These are phyloP conservation scores for Fusarium mundagurra DNA, from an alignment of 2,329 filamentous ascomycete genomes.

Conservation along the genomic window DNA sequence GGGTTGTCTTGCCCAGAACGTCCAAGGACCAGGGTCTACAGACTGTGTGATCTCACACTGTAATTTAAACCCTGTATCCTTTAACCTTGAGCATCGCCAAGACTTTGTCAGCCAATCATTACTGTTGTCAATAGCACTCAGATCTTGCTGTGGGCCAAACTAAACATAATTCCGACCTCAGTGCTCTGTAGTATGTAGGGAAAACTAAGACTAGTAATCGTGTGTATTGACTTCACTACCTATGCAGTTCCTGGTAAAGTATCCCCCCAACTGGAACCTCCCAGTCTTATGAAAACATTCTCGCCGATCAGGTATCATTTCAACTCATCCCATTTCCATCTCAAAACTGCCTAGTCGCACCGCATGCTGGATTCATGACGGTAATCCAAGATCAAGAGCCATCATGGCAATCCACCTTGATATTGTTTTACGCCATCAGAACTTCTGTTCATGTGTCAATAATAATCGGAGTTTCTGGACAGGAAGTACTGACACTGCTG, in stretches of 20 bases:
- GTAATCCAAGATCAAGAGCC: neutral
- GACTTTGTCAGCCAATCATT: constrained; percentile 1
- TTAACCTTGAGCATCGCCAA: neutral
- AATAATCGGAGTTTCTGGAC: neutral
- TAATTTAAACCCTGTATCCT: neutral
- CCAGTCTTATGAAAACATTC: neutral
- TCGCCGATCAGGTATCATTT: neutral
- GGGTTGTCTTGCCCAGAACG: neutral
- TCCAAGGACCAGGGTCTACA: neutral
- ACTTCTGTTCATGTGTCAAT: neutral
- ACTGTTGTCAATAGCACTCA: neutral
- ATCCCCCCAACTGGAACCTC: neutral
- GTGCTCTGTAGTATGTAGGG: too few species aligned
- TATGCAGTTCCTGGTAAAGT: neutral
- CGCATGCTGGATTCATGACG: neutral
- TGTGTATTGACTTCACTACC: neutral
- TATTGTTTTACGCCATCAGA: too few species aligned
- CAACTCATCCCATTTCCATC: neutral
- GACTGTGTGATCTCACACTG: constrained; percentile 1
- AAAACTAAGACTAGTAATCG: neutral
- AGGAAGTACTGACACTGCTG: neutral
- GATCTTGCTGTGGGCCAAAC: neutral
- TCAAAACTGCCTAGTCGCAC: neutral
- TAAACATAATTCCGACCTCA: constrained; percentile 22
- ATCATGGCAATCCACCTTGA: neutral